phyloP scores from a whole-genome alignment of 441 rosid species.

The Brassica balearica region DNA sequence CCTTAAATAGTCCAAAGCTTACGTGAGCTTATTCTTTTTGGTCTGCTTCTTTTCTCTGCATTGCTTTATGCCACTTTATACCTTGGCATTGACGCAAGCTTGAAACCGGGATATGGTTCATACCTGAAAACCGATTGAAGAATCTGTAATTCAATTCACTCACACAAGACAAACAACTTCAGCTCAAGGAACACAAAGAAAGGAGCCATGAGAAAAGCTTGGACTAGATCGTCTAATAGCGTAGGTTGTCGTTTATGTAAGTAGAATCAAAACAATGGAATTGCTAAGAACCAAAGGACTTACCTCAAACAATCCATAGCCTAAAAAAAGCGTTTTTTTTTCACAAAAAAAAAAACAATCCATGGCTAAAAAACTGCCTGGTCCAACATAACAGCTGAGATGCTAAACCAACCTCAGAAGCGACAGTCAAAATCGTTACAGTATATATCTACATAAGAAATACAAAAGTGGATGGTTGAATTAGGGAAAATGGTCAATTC shows the following conservation, averaged over 20 bases:
- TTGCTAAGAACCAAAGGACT: no score
- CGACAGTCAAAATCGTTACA: no score
- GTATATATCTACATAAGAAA: no score
- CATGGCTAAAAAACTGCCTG: slow-evolving; percentile 85
- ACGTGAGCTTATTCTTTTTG: neutral
- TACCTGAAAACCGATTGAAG: neutral
- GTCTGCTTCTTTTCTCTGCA: neutral
- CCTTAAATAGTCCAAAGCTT: neutral
- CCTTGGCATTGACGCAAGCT: neutral
- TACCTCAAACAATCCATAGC: no score
- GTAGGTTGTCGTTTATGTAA: slow-evolving; percentile 89
- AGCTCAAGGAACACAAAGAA: slow-evolving; percentile 88
- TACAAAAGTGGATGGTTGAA: no score
- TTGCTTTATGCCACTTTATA: neutral
- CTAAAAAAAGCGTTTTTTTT: no score
- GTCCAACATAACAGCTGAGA: slow-evolving; percentile 79
- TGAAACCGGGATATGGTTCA: neutral
- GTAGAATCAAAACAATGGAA: neutral
- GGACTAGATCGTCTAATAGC: slow-evolving; percentile 70
- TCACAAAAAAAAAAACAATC: slow-evolving; percentile 46
- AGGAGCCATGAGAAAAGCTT: slow-evolving; percentile 82
- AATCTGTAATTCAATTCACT: neutral
- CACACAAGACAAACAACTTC: slow-evolving; percentile 11
- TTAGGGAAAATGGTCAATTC: no score
- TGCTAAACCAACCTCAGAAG: slow-evolving; percentile 67